These are phyloP conservation scores for Xylaria curta DNA, from an alignment of 495 filamentous ascomycete species.

Conservation along the genomic window DNA sequence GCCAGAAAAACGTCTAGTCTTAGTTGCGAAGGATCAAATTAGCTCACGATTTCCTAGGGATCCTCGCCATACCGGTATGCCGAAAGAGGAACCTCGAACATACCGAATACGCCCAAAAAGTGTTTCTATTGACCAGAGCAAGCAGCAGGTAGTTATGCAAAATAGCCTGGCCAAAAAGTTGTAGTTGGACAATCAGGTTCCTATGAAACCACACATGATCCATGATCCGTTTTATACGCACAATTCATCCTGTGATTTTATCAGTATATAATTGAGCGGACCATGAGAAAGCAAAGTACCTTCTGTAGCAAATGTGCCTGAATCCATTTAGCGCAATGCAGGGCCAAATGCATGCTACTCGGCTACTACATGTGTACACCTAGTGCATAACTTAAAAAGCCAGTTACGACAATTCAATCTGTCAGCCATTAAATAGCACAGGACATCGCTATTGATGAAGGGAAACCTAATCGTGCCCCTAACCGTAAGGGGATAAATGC, in stretches of 20 bases:
- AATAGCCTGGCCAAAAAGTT: neutral
- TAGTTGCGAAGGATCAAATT: conserved; percentile 11
- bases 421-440: neutral
- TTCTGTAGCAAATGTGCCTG: neutral
- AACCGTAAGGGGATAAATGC: conserved; percentile 4
- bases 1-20: conserved; percentile 2
- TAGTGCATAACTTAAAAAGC: neutral
- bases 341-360: neutral
- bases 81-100: neutral
- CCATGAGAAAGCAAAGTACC: neutral
- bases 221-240: neutral
- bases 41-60: neutral
- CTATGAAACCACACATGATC: neutral
- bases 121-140: neutral
- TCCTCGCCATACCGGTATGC: conserved; percentile 1
- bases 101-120: neutral
- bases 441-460: neutral
- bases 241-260: neutral
- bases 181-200: neutral
- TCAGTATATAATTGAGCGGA: neutral
- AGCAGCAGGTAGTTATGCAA: neutral
- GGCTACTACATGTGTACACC: neutral
- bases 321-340: neutral
- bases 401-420: neutral
- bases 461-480: neutral